Evolutionary conservation across 306 rosid genomes (phyloP), one percentile per base, ranked within the genome.

Genomic region (Casuarina glauca): DNA sequence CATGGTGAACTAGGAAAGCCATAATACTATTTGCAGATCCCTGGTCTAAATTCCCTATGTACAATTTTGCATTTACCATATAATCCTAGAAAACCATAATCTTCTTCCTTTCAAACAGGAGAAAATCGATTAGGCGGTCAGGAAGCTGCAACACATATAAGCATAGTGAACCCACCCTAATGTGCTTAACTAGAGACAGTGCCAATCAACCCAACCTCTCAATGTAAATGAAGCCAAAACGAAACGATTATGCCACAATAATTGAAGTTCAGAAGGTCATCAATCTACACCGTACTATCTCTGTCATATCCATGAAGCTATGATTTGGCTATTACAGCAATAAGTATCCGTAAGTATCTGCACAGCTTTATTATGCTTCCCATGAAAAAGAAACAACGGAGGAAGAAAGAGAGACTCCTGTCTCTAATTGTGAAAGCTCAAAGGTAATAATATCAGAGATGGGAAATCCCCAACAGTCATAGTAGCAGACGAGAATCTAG

Each of bases 1-100:
- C 77, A 63, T 44, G 42, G 17, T 15, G 53, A 82, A 57, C 50
- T 15, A 74, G 43, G 38, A 76, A 76, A 19, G 11, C 36, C 42
- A 39, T 3, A 32, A n/a, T 44, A 72, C 70, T 81, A 46, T 15
- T 41, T 41, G 48, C 69, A 75, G 17, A 38, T n/a, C 51, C 66
- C 76, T 35, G 19, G 52, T 55, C 39, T 71, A 44, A 80, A 16
- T 48, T 46, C 57, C 63, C 19, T 44, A 68, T 6, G 41, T 2
- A 63, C 19, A 44, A 43, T 54, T 26, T 77, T 54, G 20, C 36
- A n/a, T 66, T n/a, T 8, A 41, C 7, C 50, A 67, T 67, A 3
- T 43, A 42, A 67, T 67, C 71, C 49, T 67, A 67, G 3, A 42
- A 67, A 66, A 13, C 32, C 35, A 42, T 67, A 17, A 42, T 42